phyloP scores from a whole-genome alignment of 495 filamentous ascomycete species.

The Tuber umbilicatum region DNA sequence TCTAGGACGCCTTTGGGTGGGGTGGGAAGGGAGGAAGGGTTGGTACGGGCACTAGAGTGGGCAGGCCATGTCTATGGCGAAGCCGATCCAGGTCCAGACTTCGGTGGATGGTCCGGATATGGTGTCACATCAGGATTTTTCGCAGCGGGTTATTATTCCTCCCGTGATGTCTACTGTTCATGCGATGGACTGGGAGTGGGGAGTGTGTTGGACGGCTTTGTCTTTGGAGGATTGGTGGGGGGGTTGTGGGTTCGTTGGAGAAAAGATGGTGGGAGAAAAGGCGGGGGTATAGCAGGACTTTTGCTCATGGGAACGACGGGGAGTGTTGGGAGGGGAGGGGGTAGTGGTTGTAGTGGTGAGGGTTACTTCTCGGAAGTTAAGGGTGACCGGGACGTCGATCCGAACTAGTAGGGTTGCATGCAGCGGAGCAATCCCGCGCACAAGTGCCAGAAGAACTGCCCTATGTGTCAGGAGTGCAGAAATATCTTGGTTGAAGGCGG shows the following conservation, averaged over 20 bases:
- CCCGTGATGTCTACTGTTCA: not conserved
- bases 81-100: not conserved
- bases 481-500: not conserved
- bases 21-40: not conserved
- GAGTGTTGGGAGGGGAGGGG: not conserved
- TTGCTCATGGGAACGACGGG: not conserved
- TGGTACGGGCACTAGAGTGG: not conserved
- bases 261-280: not conserved
- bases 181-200: not conserved
- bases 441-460: not conserved
- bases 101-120: not conserved
- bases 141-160: not conserved
- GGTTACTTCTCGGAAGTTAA: not conserved
- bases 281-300: not conserved
- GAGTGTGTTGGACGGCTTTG: not conserved
- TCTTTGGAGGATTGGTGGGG: not conserved
- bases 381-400: not conserved
- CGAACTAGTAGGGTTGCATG: not conserved
- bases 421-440: not conserved
- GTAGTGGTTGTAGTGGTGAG: not conserved
- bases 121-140: not conserved
- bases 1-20: not conserved
- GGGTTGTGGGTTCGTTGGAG: not conserved
- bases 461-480: not conserved
- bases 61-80: not conserved